Conservation (phyloP, 495 filamentous ascomycete genomes). For the Penicillium robsamsonii region DNA sequence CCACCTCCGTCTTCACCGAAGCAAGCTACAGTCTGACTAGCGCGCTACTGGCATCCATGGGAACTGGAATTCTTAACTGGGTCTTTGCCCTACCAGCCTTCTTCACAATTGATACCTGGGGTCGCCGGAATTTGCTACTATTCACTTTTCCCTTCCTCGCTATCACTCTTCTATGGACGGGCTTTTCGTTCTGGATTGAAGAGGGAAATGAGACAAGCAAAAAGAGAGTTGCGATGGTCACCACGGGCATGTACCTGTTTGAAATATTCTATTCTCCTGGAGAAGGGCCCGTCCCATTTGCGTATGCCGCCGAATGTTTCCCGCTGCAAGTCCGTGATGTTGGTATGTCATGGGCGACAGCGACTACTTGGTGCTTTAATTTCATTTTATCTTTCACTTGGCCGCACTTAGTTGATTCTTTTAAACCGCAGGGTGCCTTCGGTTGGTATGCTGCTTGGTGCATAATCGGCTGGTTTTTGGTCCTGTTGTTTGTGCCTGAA, state of each 20-base stretch:
- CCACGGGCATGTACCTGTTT: conserved; percentile 52
- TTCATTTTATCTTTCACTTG: conserved; percentile 59
- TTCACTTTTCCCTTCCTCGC: conserved; percentile 64
- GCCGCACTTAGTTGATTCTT: conserved; percentile 46
- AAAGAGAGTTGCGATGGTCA: conserved; percentile 46
- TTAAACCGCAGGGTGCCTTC: conserved; percentile 57
- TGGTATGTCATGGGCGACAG: conserved; percentile 64
- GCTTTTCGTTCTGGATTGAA: conserved; percentile 57
- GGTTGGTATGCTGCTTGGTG: conserved; percentile 63
- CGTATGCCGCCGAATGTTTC: conserved; percentile 60
- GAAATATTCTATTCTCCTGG: conserved; percentile 55
- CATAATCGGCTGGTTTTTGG: conserved; percentile 54
- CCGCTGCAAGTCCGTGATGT: conserved; percentile 62
- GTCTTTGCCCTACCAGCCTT: conserved; percentile 65
- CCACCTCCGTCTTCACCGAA: conserved; percentile 54
- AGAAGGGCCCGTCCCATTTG: conserved; percentile 56
- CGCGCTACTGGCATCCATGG: conserved; percentile 57
- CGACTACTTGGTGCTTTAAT: conserved; percentile 52
- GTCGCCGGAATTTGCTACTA: conserved; percentile 59
- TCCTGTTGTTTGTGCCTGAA: conserved; percentile 56
- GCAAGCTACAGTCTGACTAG: conserved; percentile 45
- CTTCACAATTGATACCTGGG: conserved; percentile 66
- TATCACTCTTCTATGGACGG: conserved; percentile 55
- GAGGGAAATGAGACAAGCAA: conserved; percentile 25
- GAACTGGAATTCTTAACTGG: conserved; percentile 65